Evolutionary conservation across 1,284 basidiomycete species (phyloP).

Genomic region (Tylopilus sp.): DNA sequence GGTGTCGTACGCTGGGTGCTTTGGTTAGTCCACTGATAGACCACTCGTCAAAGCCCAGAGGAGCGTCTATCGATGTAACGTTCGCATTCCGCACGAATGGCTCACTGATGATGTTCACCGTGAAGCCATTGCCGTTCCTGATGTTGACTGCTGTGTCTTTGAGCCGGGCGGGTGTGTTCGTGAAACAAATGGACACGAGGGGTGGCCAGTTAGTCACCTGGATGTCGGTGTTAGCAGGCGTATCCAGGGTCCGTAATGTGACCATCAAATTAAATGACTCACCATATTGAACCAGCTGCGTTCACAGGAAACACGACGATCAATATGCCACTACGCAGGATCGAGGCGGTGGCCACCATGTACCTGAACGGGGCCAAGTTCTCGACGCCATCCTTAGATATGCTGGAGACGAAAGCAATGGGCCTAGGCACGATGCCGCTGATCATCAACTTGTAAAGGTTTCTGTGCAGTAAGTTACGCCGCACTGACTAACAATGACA

Average conservation of each 20-base stretch:
- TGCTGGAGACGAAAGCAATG: constrained; percentile 64
- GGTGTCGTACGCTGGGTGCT: constrained; percentile 43
- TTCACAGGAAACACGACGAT: constrained; percentile 7
- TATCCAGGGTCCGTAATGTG: neutral
- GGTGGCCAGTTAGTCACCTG: constrained; percentile 53
- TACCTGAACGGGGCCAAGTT: constrained; percentile 65
- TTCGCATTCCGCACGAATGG: constrained; percentile 66
- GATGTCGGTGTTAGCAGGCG: neutral
- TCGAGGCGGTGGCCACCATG: constrained; percentile 1
- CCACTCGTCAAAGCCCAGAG: constrained; percentile 63
- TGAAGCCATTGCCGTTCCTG: constrained; percentile 55
- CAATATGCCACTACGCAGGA: neutral
- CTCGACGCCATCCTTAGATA: constrained; percentile 47
- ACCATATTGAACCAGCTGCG: constrained; percentile 47
- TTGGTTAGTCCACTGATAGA: constrained; percentile 60
- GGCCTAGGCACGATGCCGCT: constrained; percentile 65
- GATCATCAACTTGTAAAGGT: constrained; percentile 49
- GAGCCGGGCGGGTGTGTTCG: constrained; percentile 29
- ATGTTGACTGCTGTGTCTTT: constrained; percentile 66
- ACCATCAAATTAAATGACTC: neutral
- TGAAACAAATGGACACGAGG: constrained; percentile 52
- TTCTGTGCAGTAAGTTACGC: constrained; percentile 1
- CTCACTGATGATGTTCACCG: constrained; percentile 70
- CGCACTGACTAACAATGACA: neutral
- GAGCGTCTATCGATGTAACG: constrained; percentile 55